Evolutionary conservation across 108 stramenopile species (phyloP).

Genomic region (Cyclotella sp.): DNA sequence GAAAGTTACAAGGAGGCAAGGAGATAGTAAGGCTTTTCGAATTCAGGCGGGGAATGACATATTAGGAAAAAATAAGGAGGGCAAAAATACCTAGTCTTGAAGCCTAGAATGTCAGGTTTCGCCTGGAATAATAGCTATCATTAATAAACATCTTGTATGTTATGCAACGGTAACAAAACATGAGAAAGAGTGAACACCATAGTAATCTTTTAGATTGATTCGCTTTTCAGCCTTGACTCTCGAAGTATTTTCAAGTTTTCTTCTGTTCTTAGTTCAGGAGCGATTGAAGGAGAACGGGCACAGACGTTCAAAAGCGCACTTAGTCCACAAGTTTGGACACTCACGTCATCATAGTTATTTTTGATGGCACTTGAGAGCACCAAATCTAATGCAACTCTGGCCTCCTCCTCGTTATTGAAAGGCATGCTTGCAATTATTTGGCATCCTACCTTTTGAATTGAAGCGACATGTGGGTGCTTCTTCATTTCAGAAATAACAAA

Average conservation of each 20-base stretch:
- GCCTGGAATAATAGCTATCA: too few species aligned
- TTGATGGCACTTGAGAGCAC: slow-evolving; percentile 35
- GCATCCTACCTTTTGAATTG: slow-evolving; percentile 27
- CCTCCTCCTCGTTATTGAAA: slow-evolving; percentile 23
- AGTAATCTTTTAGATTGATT: neutral
- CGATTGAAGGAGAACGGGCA: slow-evolving; percentile 13
- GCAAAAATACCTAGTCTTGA: neutral
- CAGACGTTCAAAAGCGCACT: slow-evolving; percentile 38
- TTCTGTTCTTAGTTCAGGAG: slow-evolving; percentile 10
- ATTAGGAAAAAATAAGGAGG: slow-evolving; percentile 53
- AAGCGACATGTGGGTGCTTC: slow-evolving; percentile 11
- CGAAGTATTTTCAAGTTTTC: neutral
- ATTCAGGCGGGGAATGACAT: slow-evolving; percentile 90
- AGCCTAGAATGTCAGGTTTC: too few species aligned
- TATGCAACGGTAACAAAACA: too few species aligned
- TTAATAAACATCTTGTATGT: too few species aligned
- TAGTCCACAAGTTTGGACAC: slow-evolving; percentile 36
- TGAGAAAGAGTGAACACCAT: too few species aligned
- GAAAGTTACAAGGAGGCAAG: slow-evolving; percentile 94
- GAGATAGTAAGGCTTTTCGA: slow-evolving; percentile 93
- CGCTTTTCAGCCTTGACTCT: neutral
- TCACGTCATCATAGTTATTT: slow-evolving; percentile 26
- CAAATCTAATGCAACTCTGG: slow-evolving; percentile 16
- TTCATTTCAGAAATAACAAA: slow-evolving; percentile 35
- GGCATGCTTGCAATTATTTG: slow-evolving; percentile 34